A percentile compares a stretch with the other conserved stretches of the same genome.
Evolutionary conservation across 192 early-diverging fungal species (phyloP).

Genomic region (Coemansia sp.): DNA sequence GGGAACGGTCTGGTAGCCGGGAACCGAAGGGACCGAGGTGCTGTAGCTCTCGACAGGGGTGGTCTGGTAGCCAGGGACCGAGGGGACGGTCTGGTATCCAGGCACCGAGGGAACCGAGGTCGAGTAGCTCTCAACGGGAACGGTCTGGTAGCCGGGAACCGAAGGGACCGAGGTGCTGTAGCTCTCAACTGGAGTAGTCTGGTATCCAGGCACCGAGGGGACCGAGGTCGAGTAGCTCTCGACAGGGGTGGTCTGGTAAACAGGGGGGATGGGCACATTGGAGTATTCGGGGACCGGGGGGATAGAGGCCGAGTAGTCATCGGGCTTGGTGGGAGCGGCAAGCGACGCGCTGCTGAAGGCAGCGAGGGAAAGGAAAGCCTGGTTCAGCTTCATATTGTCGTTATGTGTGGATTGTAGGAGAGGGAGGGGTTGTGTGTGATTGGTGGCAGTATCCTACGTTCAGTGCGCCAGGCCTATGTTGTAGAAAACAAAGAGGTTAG

Average conservation of each 20-base stretch:
- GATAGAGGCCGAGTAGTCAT: background rate
- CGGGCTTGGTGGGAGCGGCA: slow-evolving; percentile 46
- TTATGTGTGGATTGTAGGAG: slow-evolving; percentile 37
- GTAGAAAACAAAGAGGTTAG: slow-evolving; percentile 7
- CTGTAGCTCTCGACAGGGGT: background rate
- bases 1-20: background rate
- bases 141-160: background rate
- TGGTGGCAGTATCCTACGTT: slow-evolving; percentile 39
- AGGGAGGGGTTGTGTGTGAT: slow-evolving; percentile 16
- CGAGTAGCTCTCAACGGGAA: slow-evolving; percentile 15
- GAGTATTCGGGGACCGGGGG: slow-evolving; percentile 2
- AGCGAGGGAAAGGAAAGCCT: slow-evolving; percentile 50
- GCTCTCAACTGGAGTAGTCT: background rate
- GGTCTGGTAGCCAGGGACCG: background rate
- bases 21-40: background rate
- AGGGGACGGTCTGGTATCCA: background rate
- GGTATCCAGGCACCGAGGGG: background rate
- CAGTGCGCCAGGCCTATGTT: slow-evolving; percentile 51
- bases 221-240: background rate
- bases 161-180: background rate
- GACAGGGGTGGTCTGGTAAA: slow-evolving; percentile 8
- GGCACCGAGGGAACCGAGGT: background rate
- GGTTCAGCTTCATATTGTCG: slow-evolving; percentile 55
- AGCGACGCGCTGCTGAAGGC: slow-evolving; percentile 47
- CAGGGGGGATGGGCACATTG: slow-evolving; percentile 10